Conservation (phyloP, 345 rosid genomes). For the Populus deltoides region DNA sequence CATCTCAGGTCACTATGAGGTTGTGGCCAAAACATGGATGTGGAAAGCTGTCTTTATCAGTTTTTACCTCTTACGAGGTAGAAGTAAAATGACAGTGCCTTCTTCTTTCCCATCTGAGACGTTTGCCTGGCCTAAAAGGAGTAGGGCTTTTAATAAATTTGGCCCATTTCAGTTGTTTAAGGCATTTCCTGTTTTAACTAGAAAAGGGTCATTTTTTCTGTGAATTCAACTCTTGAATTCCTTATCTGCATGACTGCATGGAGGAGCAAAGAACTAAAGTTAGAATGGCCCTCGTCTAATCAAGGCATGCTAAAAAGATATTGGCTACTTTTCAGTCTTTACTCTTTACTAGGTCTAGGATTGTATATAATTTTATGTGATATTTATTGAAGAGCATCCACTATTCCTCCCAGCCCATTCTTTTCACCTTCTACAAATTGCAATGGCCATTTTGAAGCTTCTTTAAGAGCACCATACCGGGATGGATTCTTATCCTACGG, state of each 20-base stretch:
- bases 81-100: neutral
- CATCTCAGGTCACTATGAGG: neutral
- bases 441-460: neutral
- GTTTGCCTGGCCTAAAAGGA: neutral
- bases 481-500: neutral
- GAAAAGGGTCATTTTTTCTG: too few species aligned
- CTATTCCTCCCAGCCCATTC: neutral
- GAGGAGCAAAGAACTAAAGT: neutral
- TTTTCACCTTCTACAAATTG: neutral
- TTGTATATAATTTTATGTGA: neutral
- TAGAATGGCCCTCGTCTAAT: neutral
- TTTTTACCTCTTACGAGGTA: neutral
- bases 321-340: too few species aligned
- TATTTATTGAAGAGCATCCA: neutral
- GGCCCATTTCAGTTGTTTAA: neutral
- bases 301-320: neutral
- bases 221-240: too few species aligned
- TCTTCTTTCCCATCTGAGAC: neutral
- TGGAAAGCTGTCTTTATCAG: slow-evolving; percentile 1
- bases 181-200: neutral
- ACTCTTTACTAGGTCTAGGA: too few species aligned
- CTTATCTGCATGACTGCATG: neutral
- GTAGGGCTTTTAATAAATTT: neutral
- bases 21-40: neutral
- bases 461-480: neutral